Evolutionary conservation across 2,329 filamentous ascomycete genomes (phyloP).

Genomic region (Pseudogymnoascus sp.): DNA sequence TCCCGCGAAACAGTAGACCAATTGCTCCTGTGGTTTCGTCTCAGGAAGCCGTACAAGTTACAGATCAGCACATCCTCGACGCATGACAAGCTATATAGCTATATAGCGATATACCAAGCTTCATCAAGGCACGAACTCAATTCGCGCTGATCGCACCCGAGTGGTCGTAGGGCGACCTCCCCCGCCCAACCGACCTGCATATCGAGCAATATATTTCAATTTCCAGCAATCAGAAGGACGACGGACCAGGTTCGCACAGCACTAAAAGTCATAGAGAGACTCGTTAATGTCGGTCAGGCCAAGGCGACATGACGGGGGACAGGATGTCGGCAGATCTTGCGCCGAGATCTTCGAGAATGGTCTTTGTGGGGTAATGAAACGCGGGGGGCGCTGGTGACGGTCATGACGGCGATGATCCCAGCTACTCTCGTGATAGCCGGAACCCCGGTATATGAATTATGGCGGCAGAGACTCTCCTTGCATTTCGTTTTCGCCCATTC

Average conservation of each 20-base stretch:
- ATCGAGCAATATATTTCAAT: constrained; percentile 1
- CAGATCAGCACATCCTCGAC: neutral
- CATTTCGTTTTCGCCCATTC: neutral
- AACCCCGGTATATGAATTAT: neutral
- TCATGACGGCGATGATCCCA: neutral
- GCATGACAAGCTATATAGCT: neutral
- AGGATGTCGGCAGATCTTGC: neutral
- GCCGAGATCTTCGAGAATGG: constrained; percentile 10
- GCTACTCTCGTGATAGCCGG: neutral
- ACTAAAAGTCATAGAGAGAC: neutral
- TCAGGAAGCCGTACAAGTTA: neutral
- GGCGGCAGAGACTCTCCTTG: neutral
- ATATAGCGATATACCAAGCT: constrained; percentile 8
- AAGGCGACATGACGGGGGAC: neutral
- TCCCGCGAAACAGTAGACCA: neutral
- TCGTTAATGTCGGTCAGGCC: neutral
- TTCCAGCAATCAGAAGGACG: constrained; percentile 8
- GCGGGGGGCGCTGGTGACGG: neutral
- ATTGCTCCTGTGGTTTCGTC: neutral
- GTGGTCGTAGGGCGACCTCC: neutral
- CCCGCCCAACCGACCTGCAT: constrained; percentile 8
- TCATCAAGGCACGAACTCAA: constrained; percentile 12
- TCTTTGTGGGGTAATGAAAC: constrained; percentile 10
- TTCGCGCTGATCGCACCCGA: neutral
- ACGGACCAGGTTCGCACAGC: neutral